Evolutionary conservation across 2,329 filamentous ascomycete genomes (phyloP).

Genomic region (Diaporthe vexans): DNA sequence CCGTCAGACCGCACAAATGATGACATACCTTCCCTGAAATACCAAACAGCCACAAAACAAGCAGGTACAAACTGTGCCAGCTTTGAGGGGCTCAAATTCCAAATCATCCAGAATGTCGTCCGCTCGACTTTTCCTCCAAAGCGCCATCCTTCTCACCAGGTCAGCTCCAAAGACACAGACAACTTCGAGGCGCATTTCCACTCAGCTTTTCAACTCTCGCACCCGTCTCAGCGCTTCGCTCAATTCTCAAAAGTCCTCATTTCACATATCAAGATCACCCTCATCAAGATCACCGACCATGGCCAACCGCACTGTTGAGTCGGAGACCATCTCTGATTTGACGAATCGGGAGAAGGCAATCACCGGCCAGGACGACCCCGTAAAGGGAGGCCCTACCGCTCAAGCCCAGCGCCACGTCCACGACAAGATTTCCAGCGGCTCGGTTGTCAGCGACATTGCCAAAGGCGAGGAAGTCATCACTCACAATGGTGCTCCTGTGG

Average conservation of each 20-base stretch:
- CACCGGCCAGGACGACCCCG: constrained; percentile 52
- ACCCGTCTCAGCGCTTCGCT: not conserved
- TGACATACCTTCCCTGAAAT: not conserved
- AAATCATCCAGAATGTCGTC: constrained; percentile 9
- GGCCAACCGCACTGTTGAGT: constrained; percentile 43
- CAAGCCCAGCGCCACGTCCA: constrained; percentile 54
- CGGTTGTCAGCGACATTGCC: constrained; percentile 55
- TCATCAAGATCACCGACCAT: constrained; percentile 37
- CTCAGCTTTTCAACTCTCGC: not conserved
- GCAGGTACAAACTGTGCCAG: not conserved
- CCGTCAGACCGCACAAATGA: not conserved
- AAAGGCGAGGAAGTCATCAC: constrained; percentile 56
- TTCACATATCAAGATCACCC: constrained; percentile 31
- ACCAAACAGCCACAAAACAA: not conserved
- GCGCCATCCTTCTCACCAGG: not conserved
- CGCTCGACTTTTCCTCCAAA: not conserved
- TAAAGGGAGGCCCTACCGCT: constrained; percentile 55
- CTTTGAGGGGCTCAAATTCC: not conserved
- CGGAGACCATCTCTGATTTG: constrained; percentile 55
- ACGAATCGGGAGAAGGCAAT: constrained; percentile 56
- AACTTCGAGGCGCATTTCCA: not conserved
- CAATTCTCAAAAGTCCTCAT: constrained; percentile 5
- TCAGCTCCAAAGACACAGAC: not conserved
- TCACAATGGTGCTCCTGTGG: constrained; percentile 46
- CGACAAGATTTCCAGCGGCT: constrained; percentile 46